phyloP scores from a whole-genome alignment of 2,329 filamentous ascomycete species.

The Rutstroemia sp. region DNA sequence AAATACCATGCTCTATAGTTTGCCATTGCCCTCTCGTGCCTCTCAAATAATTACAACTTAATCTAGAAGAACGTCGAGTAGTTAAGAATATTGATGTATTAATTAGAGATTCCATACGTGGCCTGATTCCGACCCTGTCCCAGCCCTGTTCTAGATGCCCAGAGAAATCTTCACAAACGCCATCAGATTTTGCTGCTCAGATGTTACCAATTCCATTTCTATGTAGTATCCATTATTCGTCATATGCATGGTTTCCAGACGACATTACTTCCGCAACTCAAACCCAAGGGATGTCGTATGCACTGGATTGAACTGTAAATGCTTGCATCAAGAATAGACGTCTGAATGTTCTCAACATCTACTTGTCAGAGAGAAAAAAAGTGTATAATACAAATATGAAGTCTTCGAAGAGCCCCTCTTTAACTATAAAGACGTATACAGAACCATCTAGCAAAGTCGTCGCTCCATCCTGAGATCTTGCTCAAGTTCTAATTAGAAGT shows the following conservation, averaged over 20 bases:
- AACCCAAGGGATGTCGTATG: conserved; percentile 8
- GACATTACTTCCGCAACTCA: conserved; percentile 12
- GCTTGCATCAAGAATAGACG: neutral
- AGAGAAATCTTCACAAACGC: neutral
- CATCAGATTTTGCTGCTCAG: neutral
- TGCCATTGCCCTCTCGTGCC: too few relatives aligned
- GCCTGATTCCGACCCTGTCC: too few relatives aligned
- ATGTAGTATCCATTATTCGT: conserved; percentile 22
- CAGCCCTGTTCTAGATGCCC: too few relatives aligned
- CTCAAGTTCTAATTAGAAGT: neutral
- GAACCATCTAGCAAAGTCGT: neutral
- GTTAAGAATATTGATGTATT: too few relatives aligned
- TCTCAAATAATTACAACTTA: too few relatives aligned
- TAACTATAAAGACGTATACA: neutral
- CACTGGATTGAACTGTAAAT: conserved; percentile 1
- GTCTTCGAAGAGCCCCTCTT: neutral
- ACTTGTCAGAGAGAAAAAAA: neutral
- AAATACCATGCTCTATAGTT: too few relatives aligned
- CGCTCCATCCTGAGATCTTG: neutral
- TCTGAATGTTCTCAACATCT: conserved; percentile 4
- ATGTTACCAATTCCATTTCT: conserved; percentile 10
- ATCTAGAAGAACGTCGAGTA: too few relatives aligned
- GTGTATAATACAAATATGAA: conserved; percentile 11
- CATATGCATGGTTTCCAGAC: conserved; percentile 10
- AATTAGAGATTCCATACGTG: too few relatives aligned